Base-by-base conservation (phyloP, 2,329 filamentous ascomycete species). In the Periconia sp. region DNA sequence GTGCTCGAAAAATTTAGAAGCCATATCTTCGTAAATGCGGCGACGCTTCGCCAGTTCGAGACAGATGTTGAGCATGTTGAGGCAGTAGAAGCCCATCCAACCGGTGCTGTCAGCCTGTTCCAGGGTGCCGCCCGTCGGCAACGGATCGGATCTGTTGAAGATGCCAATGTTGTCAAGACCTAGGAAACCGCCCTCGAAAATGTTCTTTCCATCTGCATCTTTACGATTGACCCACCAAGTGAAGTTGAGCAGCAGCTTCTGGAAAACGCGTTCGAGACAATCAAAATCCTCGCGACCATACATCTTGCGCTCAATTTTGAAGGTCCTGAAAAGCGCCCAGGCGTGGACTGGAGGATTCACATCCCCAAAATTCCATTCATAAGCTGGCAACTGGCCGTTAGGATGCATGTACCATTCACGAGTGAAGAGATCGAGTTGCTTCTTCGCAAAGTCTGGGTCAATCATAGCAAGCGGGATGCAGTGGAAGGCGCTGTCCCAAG, bases 191-290 rank as follows among this genome's bases (percentile, higher is more conserved):
- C 92, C 94, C 66, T 97, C 94, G 57, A 97, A 97, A 19, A 97
- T 88, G 63, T 97, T 96, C 76, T 97, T 97, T 61, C 91, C 92
- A 8, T 96, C 89, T 9, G 82, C 81, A 61, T 97, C 92, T 72
- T 97, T 97, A 45, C 92, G 87, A 69, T 97, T 97, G 15, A 96
- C 92, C 92, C 92, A 97, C 94, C 94, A 97, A 4, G 94, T 97
- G 70, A 97, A 97, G 74, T 97, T 97, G 51, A 97, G 78, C 17
- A 97, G 77, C 47, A 97, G 73, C 71, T 97, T 97, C 66, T 97
- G 94, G 77, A 97, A 97, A 4, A 96, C 91, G 15, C 92, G 84
- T 76, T 97, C 92, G 8, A 97, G 80, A 72, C 96, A 97, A 71
- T 97, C 94, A 22, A 96, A 78, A 66, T 97, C 92, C 65, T 96